Conservation (phyloP, 108 stramenopile species). For the Discostella stelligeroides region DNA sequence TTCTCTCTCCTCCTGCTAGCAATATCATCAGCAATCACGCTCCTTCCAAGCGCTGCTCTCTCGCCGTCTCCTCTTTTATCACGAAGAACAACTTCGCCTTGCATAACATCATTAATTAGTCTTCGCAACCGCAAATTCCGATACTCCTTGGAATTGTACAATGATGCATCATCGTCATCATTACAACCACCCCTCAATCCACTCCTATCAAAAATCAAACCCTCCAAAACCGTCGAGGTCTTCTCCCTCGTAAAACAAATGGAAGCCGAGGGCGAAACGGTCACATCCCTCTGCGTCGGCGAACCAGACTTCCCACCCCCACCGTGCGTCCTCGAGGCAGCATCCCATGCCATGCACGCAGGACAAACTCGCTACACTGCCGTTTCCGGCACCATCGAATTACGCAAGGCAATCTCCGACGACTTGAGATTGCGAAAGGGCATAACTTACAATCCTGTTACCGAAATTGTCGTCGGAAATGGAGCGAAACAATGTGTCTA, state of each 20-base stretch:
- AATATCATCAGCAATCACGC: no score
- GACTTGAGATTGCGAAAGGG: conserved; percentile 88
- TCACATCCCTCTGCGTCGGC: conserved; percentile 95
- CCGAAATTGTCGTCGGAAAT: conserved; percentile 94
- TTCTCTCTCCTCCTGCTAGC: no score
- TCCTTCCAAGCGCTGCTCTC: no score
- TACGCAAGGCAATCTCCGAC: conserved; percentile 86
- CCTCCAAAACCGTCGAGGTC: conserved; percentile 84
- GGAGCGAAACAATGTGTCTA: conserved; percentile 97
- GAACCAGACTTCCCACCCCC: conserved; percentile 97
- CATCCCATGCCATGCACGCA: conserved; percentile 55
- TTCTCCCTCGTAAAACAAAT: conserved; percentile 84
- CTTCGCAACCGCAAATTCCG: no score
- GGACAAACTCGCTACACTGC: conserved; percentile 94
- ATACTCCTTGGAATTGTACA: conserved; percentile 3
- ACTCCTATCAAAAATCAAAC: conserved; percentile 67
- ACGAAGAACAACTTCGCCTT: no score
- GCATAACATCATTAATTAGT: no score
- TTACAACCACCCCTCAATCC: conserved; percentile 58
- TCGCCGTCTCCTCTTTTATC: no score
- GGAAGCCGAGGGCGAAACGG: conserved; percentile 76
- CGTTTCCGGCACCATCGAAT: conserved; percentile 84
- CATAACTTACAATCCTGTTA: conserved; percentile 72
- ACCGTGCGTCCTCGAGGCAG: conserved; percentile 82
- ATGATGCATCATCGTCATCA: conserved; percentile 7